A percentile compares a stretch with the other conserved stretches of the same genome.
These are phyloP conservation scores for Onygenales sp. DNA, from an alignment of 2,329 filamentous ascomycete species.

Conservation along the genomic window DNA sequence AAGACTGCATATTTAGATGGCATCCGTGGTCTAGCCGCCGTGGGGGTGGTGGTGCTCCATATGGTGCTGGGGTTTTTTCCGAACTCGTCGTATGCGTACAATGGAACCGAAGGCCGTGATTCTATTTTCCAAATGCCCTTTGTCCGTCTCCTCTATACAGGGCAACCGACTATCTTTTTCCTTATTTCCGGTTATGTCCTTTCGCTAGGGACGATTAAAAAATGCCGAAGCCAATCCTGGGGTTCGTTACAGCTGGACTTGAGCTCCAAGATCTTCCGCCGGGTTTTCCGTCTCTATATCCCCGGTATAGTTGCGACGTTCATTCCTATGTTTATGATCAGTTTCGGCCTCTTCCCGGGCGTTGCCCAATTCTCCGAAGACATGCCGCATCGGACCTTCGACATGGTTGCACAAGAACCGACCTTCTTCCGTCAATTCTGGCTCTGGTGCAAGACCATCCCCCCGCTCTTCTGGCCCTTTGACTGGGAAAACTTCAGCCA, in stretches of 20 bases:
- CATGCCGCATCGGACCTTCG: conserved; percentile 24
- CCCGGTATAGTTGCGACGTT: conserved; percentile 31
- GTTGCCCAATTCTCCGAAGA: conserved; percentile 26
- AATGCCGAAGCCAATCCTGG: conserved; percentile 27
- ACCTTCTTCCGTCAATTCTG: conserved; percentile 28
- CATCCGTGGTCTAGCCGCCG: conserved; percentile 17
- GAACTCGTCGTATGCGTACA: conserved; percentile 8
- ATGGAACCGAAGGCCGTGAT: conserved; percentile 7
- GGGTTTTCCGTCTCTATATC: conserved; percentile 34
- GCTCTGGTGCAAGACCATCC: conserved; percentile 27
- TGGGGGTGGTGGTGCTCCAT: conserved; percentile 11
- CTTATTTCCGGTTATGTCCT: conserved; percentile 41
- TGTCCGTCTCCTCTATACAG: conserved; percentile 33
- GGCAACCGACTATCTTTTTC: conserved; percentile 40
- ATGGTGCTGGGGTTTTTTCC: conserved; percentile 9
- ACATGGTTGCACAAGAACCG: conserved; percentile 36
- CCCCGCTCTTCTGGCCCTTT: conserved; percentile 27
- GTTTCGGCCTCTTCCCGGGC: conserved; percentile 32
- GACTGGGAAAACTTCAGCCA: conserved; percentile 33
- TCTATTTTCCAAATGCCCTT: conserved; percentile 31
- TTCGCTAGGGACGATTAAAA: conserved; percentile 32
- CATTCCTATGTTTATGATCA: conserved; percentile 32
- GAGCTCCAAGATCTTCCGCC: conserved; percentile 35
- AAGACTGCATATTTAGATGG: conserved; percentile 19
- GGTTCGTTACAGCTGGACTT: conserved; percentile 30